These are phyloP conservation scores for Saturnispora sekii DNA, from an alignment of 805 yeast species.

Conservation along the genomic window DNA sequence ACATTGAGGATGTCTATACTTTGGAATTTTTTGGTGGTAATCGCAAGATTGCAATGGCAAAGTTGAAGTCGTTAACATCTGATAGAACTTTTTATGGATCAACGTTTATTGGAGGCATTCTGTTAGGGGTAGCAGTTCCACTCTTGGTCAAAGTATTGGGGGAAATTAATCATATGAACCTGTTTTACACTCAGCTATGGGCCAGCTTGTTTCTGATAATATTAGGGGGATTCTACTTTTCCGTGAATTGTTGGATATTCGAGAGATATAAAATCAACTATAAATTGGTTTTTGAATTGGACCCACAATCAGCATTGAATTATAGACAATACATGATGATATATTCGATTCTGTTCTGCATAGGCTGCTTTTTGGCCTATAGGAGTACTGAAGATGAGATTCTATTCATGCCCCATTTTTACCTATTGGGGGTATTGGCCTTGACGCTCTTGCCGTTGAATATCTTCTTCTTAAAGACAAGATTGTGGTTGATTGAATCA, in stretches of 20 bases:
- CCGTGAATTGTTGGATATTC: constrained; percentile 66
- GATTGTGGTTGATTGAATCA: constrained; percentile 70
- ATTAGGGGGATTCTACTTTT: constrained; percentile 54
- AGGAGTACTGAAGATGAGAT: constrained; percentile 61
- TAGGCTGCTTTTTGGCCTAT: constrained; percentile 56
- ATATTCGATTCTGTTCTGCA: constrained; percentile 48
- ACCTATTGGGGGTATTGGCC: constrained; percentile 40
- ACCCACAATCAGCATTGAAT: constrained; percentile 55
- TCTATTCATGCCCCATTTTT: constrained; percentile 76
- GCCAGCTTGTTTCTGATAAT: constrained; percentile 71
- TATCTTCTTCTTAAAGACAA: constrained; percentile 43
- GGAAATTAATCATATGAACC: constrained; percentile 30
- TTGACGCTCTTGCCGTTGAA: constrained; percentile 55
- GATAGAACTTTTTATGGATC: constrained; percentile 32
- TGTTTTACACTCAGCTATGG: constrained; percentile 75
- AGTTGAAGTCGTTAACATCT: constrained; percentile 40
- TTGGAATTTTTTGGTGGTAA: constrained; percentile 58
- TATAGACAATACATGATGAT: constrained; percentile 55
- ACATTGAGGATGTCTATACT: constrained; percentile 57
- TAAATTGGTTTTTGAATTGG: constrained; percentile 83
- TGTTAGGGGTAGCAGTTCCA: constrained; percentile 64
- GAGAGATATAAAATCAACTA: constrained; percentile 69
- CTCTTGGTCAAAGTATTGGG: constrained; percentile 42
- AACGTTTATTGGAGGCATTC: constrained; percentile 54
- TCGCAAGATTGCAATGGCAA: constrained; percentile 62